Base-by-base conservation (phyloP, 1,139 yeast genomes). In the Hemisphaericaspora subhashii region DNA sequence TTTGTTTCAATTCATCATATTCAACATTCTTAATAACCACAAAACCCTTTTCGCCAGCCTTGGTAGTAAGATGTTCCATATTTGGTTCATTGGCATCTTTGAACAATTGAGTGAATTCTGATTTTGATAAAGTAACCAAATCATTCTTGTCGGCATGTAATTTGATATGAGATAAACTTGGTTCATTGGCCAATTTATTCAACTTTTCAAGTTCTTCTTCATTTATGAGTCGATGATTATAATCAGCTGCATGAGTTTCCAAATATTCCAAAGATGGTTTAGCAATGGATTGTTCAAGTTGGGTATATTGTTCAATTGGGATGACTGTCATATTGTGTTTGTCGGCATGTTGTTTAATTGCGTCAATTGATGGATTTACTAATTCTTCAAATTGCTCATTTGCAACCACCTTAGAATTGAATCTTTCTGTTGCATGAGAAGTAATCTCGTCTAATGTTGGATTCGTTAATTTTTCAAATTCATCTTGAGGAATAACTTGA, bases 31-130 rank as follows among this genome's bases (percentile, higher is more conserved):
- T 58, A 5, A 67, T 32, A 4, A 64, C 52, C 11, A 45, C 25
- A 33, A 41, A 41, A 6, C 51, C 54, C 38, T 41, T 43, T 8
- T 61, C 59, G 5, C 45, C 37, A 2, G 53, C 54, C 35, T 50
- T 46, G 2, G 40, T 39, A 7, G 45, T 51, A 16, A 67, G 50
- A 12, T 62, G 54, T 4, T 57, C 60, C n/a, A 58, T 31, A 3
- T 55, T 40, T n/a, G 71, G 66, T 26, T 66, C 69, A 42, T 66
- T 54, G 0, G 74, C 72, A 11, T 50, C 39, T 33, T 60, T 60
- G 44, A 57, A 66, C 34, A 71, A 54, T 8, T 54, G 52, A n/a
- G 72, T 58, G 42, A 66, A 70, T 40, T 69, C 74, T 3, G 47
- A 36, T 40, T 59, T 57, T 3, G 62, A 44, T 39, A 71, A 51